Evolutionary conservation across 2,329 filamentous ascomycete species (phyloP), one percentile per base, ranked within the genome.

Genomic region (Diaporthe citrichinensis): DNA sequence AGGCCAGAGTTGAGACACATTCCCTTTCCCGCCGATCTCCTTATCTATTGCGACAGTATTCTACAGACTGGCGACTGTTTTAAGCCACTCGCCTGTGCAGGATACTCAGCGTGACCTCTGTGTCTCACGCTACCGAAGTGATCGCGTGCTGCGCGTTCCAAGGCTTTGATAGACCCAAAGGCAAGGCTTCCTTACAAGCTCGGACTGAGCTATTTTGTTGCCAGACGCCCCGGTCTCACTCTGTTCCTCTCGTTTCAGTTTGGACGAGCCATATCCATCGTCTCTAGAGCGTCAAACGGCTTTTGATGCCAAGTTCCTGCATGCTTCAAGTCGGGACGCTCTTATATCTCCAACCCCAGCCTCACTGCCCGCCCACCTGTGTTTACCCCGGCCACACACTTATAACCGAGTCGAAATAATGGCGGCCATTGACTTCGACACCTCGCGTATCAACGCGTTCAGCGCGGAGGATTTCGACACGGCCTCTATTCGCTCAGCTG

Each of bases 401-500:
- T 44, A n/a, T 34, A 39, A 61, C 8, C 49, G 44, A 51, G 31
- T 62, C 59, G 46, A 44, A 62, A 69, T 51, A 49, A 76, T 76
- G 75, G 73, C 69, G 53, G 41, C 53, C 15, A 31, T 75, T 36
- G 75, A 76, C n/a, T 41, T 75, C n/a, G 75, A 76, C 8, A 65
- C n/a, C 31, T n/a, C 58, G 44, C 65, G 20, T 17, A 41, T 76
- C 9, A 72, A 65, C 71, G 58, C 65, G 44, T 77, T 74, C 76
- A 83, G 81, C 78, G 79, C 84, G 8, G 89, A 91, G 76, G 92
- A 94, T 81, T 91, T 92, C 75, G 92, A 94, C 79, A 93, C 92
- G 31, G 88, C 90, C 9, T 94, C 92, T 14, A 89, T 94, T 77
- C 90, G 87, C 78, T 94, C 92, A 25, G 89, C 89, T 10, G 92